phyloP scores from a whole-genome alignment of 139 green algal species.

The Chlorella sorokiniana region DNA sequence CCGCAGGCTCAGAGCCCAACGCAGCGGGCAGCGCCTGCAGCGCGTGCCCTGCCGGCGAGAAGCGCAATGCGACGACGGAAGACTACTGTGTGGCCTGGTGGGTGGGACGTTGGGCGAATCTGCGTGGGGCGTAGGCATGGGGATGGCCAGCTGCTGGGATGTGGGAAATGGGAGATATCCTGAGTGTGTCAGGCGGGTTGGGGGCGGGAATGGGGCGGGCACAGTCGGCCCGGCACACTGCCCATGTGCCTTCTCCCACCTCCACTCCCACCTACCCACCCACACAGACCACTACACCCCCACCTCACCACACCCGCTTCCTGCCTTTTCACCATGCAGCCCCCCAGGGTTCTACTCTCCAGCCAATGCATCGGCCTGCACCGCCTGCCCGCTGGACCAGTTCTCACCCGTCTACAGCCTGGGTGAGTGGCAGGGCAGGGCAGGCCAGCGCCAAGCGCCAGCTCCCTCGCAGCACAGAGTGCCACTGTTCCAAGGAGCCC shows the following conservation, averaged over 20 bases:
- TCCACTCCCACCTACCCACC: not conserved
- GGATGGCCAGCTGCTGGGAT: too few species aligned
- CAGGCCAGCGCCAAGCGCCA: not conserved
- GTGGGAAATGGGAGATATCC: not conserved
- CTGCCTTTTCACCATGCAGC: not conserved
- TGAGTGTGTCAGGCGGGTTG: not conserved
- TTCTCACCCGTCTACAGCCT: not conserved
- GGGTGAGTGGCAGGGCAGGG: not conserved
- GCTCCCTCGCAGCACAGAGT: too few species aligned
- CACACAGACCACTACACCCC: not conserved
- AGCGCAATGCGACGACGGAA: not conserved
- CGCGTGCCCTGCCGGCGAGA: not conserved
- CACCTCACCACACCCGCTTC: too few species aligned
- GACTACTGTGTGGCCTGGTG: not conserved
- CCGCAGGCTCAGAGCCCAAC: not conserved
- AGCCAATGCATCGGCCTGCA: not conserved
- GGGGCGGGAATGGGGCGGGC: too few species aligned
- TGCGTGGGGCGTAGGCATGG: too few species aligned
- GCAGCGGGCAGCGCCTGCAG: not conserved
- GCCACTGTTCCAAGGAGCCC: too few species aligned
- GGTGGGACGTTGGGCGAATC: too few species aligned
- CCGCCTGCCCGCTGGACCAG: not conserved
- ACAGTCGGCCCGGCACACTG: too few species aligned
- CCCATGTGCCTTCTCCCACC: too few species aligned
- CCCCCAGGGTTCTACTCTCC: not conserved